These are phyloP conservation scores for Moricandia moricandioides DNA, from an alignment of 345 rosid genomes.

Conservation along the genomic window DNA sequence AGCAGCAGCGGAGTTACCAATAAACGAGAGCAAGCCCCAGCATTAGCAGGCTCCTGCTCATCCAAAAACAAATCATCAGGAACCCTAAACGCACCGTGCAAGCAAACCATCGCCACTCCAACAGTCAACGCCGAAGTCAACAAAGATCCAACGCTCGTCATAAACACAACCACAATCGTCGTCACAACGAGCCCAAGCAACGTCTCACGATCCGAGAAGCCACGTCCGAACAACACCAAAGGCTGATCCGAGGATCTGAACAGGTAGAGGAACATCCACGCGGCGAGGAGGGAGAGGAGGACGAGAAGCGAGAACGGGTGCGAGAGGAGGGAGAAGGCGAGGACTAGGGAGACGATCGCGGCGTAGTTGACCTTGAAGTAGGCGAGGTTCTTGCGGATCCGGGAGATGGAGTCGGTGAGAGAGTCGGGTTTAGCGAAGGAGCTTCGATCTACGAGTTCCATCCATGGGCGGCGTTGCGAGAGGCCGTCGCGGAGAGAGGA, in stretches of 20 bases:
- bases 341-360: constrained; percentile 27
- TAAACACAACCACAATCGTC: constrained; percentile 31
- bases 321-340: constrained; percentile 34
- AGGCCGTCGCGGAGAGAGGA: constrained; percentile 40
- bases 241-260: constrained; percentile 35
- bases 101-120: constrained; percentile 27
- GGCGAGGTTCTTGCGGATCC: constrained; percentile 66
- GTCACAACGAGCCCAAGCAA: constrained; percentile 24
- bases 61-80: constrained; percentile 39
- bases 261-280: constrained; percentile 37
- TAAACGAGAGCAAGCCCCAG: constrained; percentile 32
- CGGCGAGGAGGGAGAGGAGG: constrained; percentile 18
- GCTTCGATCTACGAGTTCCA: constrained; percentile 65
- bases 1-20: constrained; percentile 34
- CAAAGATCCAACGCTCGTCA: constrained; percentile 39
- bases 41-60: constrained; percentile 28
- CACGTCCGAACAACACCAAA: constrained; percentile 21
- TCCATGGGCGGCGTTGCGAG: constrained; percentile 55
- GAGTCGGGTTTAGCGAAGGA: constrained; percentile 72
- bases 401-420: constrained; percentile 56
- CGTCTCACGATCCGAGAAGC: constrained; percentile 30
- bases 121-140: constrained; percentile 24
- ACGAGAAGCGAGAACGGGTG: constrained; percentile 36
- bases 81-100: constrained; percentile 38
- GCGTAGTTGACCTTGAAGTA: constrained; percentile 54